Percentiles rank a stretch among this genome's conserved stretches.
phyloP scores from a whole-genome alignment of 306 rosid species.

The Cicer cuneatum region DNA sequence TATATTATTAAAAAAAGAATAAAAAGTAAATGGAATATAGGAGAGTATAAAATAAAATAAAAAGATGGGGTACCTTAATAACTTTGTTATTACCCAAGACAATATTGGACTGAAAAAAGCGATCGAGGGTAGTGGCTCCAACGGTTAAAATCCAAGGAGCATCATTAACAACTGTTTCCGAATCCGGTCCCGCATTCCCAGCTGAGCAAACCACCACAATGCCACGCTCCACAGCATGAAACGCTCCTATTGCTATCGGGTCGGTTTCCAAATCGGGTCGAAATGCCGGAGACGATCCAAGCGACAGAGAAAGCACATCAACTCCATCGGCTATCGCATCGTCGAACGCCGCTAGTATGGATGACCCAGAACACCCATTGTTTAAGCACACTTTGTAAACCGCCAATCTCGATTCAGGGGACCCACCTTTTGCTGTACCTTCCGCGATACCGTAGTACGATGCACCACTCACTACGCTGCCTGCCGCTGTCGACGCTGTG shows the following conservation, averaged over 20 bases:
- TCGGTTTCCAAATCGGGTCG: constrained; percentile 47
- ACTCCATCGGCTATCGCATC: constrained; percentile 83
- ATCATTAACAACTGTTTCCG: constrained; percentile 53
- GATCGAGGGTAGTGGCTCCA: constrained; percentile 81
- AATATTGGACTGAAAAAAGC: constrained; percentile 63
- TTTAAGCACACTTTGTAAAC: constrained; percentile 62
- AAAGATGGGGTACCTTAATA: constrained; percentile 59
- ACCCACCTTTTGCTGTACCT: constrained; percentile 81
- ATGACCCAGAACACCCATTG: constrained; percentile 63
- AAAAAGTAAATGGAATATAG: too few relatives aligned
- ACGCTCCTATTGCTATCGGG: constrained; percentile 73
- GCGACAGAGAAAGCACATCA: constrained; percentile 73
- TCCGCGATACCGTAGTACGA: constrained; percentile 71
- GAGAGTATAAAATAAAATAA: too few relatives aligned
- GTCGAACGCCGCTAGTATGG: constrained; percentile 71
- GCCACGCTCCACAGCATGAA: constrained; percentile 76
- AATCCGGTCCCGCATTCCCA: constrained; percentile 64
- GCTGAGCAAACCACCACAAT: constrained; percentile 80
- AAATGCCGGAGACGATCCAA: constrained; percentile 28
- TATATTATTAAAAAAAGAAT: too few relatives aligned
- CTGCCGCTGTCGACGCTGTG: constrained; percentile 83
- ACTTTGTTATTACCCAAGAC: constrained; percentile 56
- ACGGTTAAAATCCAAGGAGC: constrained; percentile 91
- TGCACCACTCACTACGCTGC: constrained; percentile 53
- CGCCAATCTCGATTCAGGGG: constrained; percentile 77